A percentile compares a stretch with the other conserved stretches of the same genome.
Conservation (phyloP, 805 yeast species). For the Sugiyamaella smithiae region DNA sequence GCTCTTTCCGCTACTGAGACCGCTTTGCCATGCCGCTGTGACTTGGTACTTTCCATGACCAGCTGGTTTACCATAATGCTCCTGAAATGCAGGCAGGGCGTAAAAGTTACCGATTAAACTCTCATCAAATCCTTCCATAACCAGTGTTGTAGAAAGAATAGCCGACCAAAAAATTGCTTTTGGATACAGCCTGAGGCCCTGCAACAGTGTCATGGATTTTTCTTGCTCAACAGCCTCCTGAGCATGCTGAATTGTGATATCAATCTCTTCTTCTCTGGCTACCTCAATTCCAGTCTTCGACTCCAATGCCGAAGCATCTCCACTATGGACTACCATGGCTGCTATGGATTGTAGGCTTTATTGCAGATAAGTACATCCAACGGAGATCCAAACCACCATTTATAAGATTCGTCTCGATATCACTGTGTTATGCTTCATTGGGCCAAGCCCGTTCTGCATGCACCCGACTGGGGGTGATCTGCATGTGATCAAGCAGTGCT, state of each 20-base stretch:
- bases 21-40: constrained; percentile 41
- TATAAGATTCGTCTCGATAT: no score
- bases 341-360: no score
- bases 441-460: no score
- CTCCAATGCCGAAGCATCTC: no score
- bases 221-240: constrained; percentile 14
- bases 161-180: constrained; percentile 3
- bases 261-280: constrained; percentile 1
- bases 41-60: constrained; percentile 14
- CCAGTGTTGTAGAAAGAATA: constrained; percentile 21
- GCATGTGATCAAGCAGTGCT: no score
- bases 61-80: constrained; percentile 37
- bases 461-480: no score
- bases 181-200: background rate
- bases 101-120: constrained; percentile 41
- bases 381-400: no score
- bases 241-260: constrained; percentile 27
- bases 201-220: background rate
- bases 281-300: no score
- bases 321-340: no score
- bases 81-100: constrained; percentile 41
- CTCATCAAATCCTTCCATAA: constrained; percentile 51
- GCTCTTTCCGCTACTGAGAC: constrained; percentile 21
- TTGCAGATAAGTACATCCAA: no score
- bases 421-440: no score